These are phyloP conservation scores for Euphrasia arctica DNA, from an alignment of 305 asterid genomes.

Conservation along the genomic window DNA sequence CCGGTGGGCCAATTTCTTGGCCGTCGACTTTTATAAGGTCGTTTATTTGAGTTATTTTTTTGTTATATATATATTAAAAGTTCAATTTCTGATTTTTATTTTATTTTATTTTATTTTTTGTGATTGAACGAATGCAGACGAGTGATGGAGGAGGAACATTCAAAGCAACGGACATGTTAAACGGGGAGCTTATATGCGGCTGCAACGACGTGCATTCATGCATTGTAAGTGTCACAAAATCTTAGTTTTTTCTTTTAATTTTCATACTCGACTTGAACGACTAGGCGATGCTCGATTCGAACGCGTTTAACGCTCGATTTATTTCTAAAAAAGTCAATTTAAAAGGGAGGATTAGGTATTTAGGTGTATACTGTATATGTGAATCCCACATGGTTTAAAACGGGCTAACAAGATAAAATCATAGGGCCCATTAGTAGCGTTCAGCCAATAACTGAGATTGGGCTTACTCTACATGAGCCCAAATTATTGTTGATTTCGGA, in stretches of 20 bases:
- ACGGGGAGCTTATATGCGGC: slow-evolving; percentile 70
- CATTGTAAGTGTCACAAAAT: slow-evolving; percentile 30
- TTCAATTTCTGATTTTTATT: too few species aligned
- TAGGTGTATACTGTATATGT: too few species aligned
- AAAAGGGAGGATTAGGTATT: too few species aligned
- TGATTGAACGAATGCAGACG: slow-evolving; percentile 41
- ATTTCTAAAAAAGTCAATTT: too few species aligned
- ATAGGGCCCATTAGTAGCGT: neutral
- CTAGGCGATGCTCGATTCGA: neutral
- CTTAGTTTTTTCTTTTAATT: too few species aligned
- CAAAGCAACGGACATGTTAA: slow-evolving; percentile 49
- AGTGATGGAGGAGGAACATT: slow-evolving; percentile 85
- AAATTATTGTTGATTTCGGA: neutral
- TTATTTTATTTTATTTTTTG: neutral
- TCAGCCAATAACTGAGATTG: neutral
- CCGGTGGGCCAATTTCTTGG: neutral
- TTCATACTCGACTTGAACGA: neutral
- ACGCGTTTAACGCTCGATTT: too few species aligned
- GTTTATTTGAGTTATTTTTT: neutral
- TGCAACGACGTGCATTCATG: slow-evolving; percentile 64
- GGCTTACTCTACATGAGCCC: neutral
- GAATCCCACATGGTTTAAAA: neutral
- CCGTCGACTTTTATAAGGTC: slow-evolving; percentile 62
- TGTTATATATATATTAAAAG: neutral
- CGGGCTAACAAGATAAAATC: too few species aligned